These are phyloP conservation scores for Juglanconis sp. DNA, from an alignment of 2,329 filamentous ascomycete species.

Conservation along the genomic window DNA sequence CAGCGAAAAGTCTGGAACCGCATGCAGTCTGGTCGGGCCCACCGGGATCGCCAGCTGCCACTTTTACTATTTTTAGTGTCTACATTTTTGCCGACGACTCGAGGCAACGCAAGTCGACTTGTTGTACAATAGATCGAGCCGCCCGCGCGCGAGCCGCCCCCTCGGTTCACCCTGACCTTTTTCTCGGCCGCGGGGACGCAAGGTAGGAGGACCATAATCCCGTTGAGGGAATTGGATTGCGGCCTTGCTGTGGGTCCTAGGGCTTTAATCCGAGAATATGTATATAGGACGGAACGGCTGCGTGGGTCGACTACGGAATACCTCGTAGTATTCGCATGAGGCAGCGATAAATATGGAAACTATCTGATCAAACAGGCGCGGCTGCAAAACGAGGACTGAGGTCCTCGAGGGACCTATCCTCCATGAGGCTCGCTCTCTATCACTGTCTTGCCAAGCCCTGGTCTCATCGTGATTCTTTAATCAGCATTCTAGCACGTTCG, in stretches of 20 bases:
- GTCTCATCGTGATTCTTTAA: too few relatives aligned
- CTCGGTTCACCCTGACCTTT: too few relatives aligned
- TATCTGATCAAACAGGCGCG: background rate
- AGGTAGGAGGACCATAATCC: background rate
- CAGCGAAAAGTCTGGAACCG: slow-evolving; percentile 11
- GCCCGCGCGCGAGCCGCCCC: background rate
- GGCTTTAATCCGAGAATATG: background rate
- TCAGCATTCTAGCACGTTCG: too few relatives aligned
- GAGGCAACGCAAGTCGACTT: slow-evolving; percentile 9
- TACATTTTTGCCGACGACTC: slow-evolving; percentile 6
- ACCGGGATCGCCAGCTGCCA: slow-evolving; percentile 10
- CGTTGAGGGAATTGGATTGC: background rate
- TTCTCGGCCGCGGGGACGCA: background rate
- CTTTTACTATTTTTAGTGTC: slow-evolving; percentile 16
- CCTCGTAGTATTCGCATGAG: background rate
- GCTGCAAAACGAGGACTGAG: too few relatives aligned
- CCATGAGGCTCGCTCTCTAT: too few relatives aligned
- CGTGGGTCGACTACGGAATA: background rate
- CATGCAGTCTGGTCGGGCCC: slow-evolving; percentile 5
- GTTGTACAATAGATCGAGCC: slow-evolving; percentile 3
- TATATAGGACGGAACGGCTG: background rate
- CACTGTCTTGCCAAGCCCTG: too few relatives aligned
- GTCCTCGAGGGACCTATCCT: too few relatives aligned
- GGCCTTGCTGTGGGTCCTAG: background rate
- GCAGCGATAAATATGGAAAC: background rate